phyloP scores from a whole-genome alignment of 2,329 filamentous ascomycete species.

The Neophaeococcomyces mojaviensis region DNA sequence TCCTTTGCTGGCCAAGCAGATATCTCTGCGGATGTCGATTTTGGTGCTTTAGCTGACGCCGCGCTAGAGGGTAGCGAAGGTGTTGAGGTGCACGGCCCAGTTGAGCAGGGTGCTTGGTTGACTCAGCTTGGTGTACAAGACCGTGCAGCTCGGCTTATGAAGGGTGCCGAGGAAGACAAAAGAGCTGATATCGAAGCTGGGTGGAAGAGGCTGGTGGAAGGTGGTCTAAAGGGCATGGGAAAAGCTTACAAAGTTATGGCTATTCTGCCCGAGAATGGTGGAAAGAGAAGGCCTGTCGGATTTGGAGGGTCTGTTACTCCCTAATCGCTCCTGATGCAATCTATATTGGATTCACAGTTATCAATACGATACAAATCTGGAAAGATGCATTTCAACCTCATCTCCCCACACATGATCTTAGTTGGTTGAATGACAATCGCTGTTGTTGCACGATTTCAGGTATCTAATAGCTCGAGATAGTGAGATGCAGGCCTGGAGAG shows the following conservation, averaged over 20 bases:
- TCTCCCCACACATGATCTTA: too few relatives aligned
- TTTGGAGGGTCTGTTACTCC: constrained; percentile 63
- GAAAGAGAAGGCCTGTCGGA: constrained; percentile 71
- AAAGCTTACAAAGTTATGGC: constrained; percentile 90
- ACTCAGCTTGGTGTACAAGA: constrained; percentile 74
- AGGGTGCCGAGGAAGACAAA: constrained; percentile 41
- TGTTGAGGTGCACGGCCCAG: constrained; percentile 86
- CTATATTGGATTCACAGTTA: too few relatives aligned
- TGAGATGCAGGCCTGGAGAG: too few relatives aligned
- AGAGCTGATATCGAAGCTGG: constrained; percentile 60
- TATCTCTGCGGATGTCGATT: constrained; percentile 88
- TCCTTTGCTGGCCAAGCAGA: constrained; percentile 74
- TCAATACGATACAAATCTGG: too few relatives aligned
- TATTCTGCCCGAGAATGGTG: constrained; percentile 73
- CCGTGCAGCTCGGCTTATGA: constrained; percentile 61
- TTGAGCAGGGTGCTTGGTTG: constrained; percentile 76
- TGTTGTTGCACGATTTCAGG: too few relatives aligned
- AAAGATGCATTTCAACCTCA: too few relatives aligned
- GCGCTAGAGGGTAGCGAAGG: constrained; percentile 67
- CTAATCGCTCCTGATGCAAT: too few relatives aligned
- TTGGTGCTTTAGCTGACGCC: constrained; percentile 74
- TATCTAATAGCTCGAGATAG: too few relatives aligned
- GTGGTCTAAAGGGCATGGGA: constrained; percentile 79
- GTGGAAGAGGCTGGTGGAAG: constrained; percentile 78
- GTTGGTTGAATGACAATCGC: too few relatives aligned